Conservation (phyloP, 768 basidiomycete species). For the Lentinula aciculospora region DNA sequence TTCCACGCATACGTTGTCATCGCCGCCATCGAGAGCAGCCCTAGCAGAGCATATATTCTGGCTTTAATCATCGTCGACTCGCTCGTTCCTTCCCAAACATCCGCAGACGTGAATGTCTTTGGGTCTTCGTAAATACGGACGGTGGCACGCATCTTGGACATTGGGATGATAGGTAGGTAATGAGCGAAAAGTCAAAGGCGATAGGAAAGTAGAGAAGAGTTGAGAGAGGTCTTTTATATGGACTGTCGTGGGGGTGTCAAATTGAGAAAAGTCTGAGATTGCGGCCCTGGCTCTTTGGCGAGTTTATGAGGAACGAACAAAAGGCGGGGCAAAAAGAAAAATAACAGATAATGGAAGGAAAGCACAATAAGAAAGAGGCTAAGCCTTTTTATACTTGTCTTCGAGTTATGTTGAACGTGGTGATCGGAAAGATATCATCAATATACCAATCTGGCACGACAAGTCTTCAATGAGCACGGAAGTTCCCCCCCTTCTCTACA, state of each 20-base stretch:
- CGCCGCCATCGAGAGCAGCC: not conserved
- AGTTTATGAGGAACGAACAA: not conserved
- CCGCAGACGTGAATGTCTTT: not conserved
- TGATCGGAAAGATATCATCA: not conserved
- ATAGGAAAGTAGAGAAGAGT: no score
- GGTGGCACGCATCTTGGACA: slow-evolving; percentile 1
- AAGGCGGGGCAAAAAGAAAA: not conserved
- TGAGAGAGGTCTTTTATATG: no score
- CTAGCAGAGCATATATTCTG: not conserved
- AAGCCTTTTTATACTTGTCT: not conserved
- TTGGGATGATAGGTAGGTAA: not conserved
- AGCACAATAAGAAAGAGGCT: not conserved
- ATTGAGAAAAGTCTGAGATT: not conserved
- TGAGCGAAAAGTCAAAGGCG: not conserved
- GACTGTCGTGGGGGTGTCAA: not conserved
- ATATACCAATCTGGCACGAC: no score
- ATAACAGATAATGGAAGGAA: not conserved
- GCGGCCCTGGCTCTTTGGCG: not conserved
- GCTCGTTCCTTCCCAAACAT: slow-evolving; percentile 3
- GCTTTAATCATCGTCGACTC: not conserved
- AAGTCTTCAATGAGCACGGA: no score
- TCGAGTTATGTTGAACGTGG: not conserved
- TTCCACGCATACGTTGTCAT: not conserved
- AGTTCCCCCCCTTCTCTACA: no score
- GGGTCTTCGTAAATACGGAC: slow-evolving; percentile 5